phyloP scores from a whole-genome alignment of 2,329 filamentous ascomycete species.

The Lachnellula hyalina region DNA sequence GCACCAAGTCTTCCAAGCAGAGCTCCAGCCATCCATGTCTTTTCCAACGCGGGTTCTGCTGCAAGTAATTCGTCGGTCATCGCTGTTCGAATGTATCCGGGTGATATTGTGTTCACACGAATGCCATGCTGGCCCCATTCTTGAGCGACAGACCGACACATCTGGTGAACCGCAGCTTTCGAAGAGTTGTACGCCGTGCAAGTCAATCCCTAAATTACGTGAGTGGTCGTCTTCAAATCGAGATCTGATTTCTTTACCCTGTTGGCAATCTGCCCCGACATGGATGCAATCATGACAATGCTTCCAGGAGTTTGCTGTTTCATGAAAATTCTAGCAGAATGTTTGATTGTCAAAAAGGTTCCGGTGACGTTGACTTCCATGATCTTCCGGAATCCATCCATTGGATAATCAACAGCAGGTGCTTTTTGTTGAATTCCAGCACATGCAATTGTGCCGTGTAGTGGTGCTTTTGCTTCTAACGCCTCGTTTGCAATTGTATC shows the following conservation, averaged over 20 bases:
- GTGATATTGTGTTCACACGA: slow-evolving; percentile 59
- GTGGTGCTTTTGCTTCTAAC: not conserved
- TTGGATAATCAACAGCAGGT: slow-evolving; percentile 42
- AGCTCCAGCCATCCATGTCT: slow-evolving; percentile 72
- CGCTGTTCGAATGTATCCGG: slow-evolving; percentile 48
- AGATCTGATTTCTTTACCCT: not conserved
- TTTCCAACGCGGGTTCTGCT: slow-evolving; percentile 31
- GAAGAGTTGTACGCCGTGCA: slow-evolving; percentile 36
- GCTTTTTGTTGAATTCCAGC: slow-evolving; percentile 46
- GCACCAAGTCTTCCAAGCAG: slow-evolving; percentile 66
- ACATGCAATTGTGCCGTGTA: slow-evolving; percentile 35
- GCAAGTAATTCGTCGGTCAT: slow-evolving; percentile 43
- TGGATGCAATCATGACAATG: slow-evolving; percentile 45
- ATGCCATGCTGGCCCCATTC: slow-evolving; percentile 61
- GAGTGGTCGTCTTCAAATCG: no score
- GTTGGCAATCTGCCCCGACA: slow-evolving; percentile 19
- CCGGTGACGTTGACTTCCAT: slow-evolving; percentile 67
- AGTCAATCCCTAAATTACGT: slow-evolving; percentile 43
- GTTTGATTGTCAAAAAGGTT: slow-evolving; percentile 64
- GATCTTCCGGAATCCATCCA: slow-evolving; percentile 60
- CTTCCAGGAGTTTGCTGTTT: slow-evolving; percentile 39
- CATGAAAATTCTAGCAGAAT: slow-evolving; percentile 54
- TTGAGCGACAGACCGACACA: slow-evolving; percentile 51
- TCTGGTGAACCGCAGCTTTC: slow-evolving; percentile 56
- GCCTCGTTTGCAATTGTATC: slow-evolving; percentile 30